A percentile compares a stretch with the other conserved stretches of the same genome.
These are phyloP conservation scores for Chiua virens DNA, from an alignment of 768 basidiomycete species.

Conservation along the genomic window DNA sequence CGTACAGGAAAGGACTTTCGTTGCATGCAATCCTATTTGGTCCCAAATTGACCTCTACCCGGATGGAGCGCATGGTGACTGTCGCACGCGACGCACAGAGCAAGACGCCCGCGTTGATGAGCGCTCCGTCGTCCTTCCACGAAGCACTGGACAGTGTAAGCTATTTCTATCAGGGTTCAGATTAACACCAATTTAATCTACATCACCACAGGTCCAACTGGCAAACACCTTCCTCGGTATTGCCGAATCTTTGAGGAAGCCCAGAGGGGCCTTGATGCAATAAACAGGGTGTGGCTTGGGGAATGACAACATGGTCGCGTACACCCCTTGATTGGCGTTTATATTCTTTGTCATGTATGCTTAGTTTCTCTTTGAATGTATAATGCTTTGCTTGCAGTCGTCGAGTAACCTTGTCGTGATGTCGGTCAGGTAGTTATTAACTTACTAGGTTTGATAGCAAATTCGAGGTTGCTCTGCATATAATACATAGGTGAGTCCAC, in stretches of 20 bases:
- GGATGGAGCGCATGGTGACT: constrained; percentile 46
- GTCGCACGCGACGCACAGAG: constrained; percentile 49
- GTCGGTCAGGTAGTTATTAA: no score
- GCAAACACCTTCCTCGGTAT: constrained; percentile 56
- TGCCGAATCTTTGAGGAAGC: constrained; percentile 54
- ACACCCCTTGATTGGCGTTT: no score
- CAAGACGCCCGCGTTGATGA: constrained; percentile 22
- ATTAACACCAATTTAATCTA: background rate
- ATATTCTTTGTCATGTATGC: no score
- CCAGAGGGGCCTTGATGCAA: constrained; percentile 47
- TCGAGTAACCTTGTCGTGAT: no score
- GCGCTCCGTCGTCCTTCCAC: constrained; percentile 44
- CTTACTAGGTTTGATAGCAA: no score
- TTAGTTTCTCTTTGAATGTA: no score
- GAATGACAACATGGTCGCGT: background rate
- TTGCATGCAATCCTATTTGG: constrained; percentile 61
- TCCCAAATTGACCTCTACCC: constrained; percentile 15
- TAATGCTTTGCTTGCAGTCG: no score
- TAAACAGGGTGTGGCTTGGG: constrained; percentile 1
- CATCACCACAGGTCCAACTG: constrained; percentile 42
- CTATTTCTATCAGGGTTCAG: background rate
- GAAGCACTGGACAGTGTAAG: constrained; percentile 52
- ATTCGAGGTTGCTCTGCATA: no score
- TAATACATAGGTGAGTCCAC: no score
- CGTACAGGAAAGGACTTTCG: constrained; percentile 49